Base-by-base conservation (phyloP, 2,329 filamentous ascomycete genomes). In the Chaetomium sp. region DNA sequence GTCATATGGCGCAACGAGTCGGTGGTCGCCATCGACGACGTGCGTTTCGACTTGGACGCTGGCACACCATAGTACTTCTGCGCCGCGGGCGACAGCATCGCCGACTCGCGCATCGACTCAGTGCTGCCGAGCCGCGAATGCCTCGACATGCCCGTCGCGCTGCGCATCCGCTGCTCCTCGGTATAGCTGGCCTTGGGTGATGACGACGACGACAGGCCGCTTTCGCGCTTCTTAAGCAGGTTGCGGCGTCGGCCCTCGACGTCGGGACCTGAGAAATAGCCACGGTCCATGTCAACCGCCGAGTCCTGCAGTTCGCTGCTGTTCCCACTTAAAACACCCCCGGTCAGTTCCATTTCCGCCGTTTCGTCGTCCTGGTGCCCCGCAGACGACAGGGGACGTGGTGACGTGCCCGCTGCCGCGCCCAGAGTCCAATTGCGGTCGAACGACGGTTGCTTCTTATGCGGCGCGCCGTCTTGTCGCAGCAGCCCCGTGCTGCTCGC, bases 221-320 rank as follows among this genome's bases (percentile, higher is more conserved):
- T 85, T 57, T 84, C 82, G 55, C 88, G 85, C 73, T 94, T 95
- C 70, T 89, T 89, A 61, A 96, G 75, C 47, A 94, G 77, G 67
- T 90, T 95, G 46, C 88, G 82, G 64, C 82, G 84, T 56, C 87
- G 83, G 44, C 81, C 81, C 60, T 96, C 91, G 9, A 85, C 77
- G 66, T 97, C 92, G 12, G 87, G 88, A 3, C 91, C 90, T 6
- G 92, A 96, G 67, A 96, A 96, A 70, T 97, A 97, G 32, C 91
- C 92, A 38, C 90, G 82, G 65, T 97, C 94, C 12, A 89, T 70
- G 58, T 95, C 88, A 32, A 76, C 70, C 12, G 74, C 72, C 7
- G 76, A 76, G 57, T 81, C 78, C 59, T 75, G 75, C 11, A 72
- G 64, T 10, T 73, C 69, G 6, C 70, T 63, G 72, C 1, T 74